A percentile compares a stretch with the other conserved stretches of the same genome.
Evolutionary conservation across 164 flowering plant genomes (phyloP).

Genomic region (Piper betle): DNA sequence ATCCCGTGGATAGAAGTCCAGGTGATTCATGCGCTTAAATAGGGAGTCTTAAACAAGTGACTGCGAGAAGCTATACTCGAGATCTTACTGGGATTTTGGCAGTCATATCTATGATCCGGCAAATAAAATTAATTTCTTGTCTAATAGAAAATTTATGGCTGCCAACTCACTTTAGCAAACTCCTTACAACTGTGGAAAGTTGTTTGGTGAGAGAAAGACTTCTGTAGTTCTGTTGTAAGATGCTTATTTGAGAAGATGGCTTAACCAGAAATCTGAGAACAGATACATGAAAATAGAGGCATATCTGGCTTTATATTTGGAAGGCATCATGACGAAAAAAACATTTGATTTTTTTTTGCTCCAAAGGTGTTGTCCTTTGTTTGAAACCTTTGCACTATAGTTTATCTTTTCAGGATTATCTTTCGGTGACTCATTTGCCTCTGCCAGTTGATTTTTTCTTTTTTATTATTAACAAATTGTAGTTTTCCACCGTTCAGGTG

Average conservation of each 20-base stretch:
- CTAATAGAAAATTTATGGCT: conserved; percentile 51
- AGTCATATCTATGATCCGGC: conserved; percentile 47
- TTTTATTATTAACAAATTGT: not conserved
- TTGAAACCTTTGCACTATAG: not conserved
- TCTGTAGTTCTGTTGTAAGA: conserved; percentile 79
- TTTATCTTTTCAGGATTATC: not conserved
- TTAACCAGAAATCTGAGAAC: conserved; percentile 57
- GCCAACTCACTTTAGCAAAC: conserved; percentile 47
- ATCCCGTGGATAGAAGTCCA: conserved; percentile 7
- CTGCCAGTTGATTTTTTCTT: not conserved
- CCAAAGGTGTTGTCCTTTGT: conserved; percentile 45
- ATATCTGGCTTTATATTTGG: conserved; percentile 54
- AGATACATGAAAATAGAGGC: conserved; percentile 71
- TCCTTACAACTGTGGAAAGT: conserved; percentile 64
- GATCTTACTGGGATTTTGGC: conserved; percentile 18
- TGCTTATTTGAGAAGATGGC: conserved; percentile 70
- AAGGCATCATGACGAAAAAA: conserved; percentile 79
- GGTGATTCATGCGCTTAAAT: conserved; percentile 37
- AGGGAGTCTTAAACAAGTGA: conserved; percentile 50
- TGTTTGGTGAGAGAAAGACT: conserved; percentile 71
- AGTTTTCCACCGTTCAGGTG: conserved; percentile 34
- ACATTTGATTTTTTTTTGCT: conserved; percentile 70
- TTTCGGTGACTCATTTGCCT: not conserved
- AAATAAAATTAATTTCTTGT: conserved; percentile 30
- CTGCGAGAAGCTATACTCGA: conserved; percentile 31